Base-by-base conservation (phyloP, 2,329 filamentous ascomycete genomes). In the Trichophyton verrucosum region DNA sequence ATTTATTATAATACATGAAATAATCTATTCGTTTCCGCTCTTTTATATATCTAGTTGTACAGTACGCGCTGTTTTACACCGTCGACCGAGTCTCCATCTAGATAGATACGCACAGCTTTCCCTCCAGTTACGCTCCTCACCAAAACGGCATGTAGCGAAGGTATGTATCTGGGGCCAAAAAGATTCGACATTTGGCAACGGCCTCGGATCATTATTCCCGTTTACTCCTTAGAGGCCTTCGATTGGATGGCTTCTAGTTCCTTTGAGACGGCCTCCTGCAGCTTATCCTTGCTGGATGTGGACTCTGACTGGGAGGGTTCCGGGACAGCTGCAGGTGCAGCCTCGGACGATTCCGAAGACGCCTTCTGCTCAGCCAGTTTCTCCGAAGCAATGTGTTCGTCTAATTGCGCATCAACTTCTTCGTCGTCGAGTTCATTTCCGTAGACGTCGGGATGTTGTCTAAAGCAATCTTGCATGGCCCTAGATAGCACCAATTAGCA, bases 391-490 rank as follows among this genome's bases (percentile, higher is more conserved):
- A 68, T 67, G 60, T 71, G 66, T 9, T 71, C 68, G 40, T 70
- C 68, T 33, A 73, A 66, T 62, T 68, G 73, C 61, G 67, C 69
- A 61, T 75, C 72, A 42, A 77, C 77, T 53, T 84, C 82, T 20
- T 86, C 91, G 56, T 91, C 87, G 38, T 88, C 86, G 17, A 96
- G 80, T 73, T 97, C 92, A 49, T 87, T 82, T 63, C 91, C 91
- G 75, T 99, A 99, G 63, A 96, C 81, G 49, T 97, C 94, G 20
- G 94, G 94, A 74, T 96, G 88, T 72, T 86, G 78, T 68, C 91
- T 84, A 82, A 99, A 99, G 80, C 94, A 99, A 69, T 92, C 87
- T 78, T 97, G 94, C 94, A 99, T 99, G 68, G 82, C 85, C 81
- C 91, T 96, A 67, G 68, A 44, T 44, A 17, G n/a, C 7, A 27